Evolutionary conservation across 2,329 filamentous ascomycete species (phyloP).

Genomic region (Aspergillus ruber): DNA sequence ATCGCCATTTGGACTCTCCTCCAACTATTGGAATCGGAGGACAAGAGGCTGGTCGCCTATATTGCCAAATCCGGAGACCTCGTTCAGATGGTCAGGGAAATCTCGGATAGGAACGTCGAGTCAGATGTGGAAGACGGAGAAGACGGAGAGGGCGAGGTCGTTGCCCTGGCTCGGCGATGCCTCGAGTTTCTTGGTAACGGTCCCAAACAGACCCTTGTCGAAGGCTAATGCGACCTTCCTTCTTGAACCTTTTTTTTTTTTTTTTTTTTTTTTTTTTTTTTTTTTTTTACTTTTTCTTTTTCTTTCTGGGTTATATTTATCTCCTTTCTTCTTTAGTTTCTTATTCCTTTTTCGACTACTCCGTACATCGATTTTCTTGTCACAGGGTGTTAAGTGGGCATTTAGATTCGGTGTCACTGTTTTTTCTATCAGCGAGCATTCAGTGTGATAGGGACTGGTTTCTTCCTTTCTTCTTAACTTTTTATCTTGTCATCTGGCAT

Average conservation of each 20-base stretch:
- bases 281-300: conserved; percentile 10
- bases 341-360: conserved; percentile 10
- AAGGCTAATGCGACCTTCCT: conserved; percentile 50
- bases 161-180: conserved; percentile 82
- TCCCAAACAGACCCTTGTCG: conserved; percentile 70
- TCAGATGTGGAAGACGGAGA: conserved; percentile 80
- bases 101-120: conserved; percentile 82
- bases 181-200: conserved; percentile 76
- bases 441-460: conserved; percentile 23
- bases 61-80: conserved; percentile 89
- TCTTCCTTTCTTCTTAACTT: conserved; percentile 2
- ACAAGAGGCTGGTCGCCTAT: conserved; percentile 76
- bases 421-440: conserved; percentile 27
- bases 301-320: not conserved
- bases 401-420: conserved; percentile 20
- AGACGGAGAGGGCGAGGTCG: conserved; percentile 87
- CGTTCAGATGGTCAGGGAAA: conserved; percentile 82
- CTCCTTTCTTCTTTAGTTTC: conserved; percentile 3
- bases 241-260: conserved; percentile 8
- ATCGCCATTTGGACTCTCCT: conserved; percentile 98
- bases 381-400: conserved; percentile 27
- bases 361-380: conserved; percentile 13
- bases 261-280: conserved; percentile 6
- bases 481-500: conserved; percentile 10
- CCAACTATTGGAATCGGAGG: conserved; percentile 91